Evolutionary conservation across 495 filamentous ascomycete genomes (phyloP).

Genomic region (Talaromyces borbonicus): DNA sequence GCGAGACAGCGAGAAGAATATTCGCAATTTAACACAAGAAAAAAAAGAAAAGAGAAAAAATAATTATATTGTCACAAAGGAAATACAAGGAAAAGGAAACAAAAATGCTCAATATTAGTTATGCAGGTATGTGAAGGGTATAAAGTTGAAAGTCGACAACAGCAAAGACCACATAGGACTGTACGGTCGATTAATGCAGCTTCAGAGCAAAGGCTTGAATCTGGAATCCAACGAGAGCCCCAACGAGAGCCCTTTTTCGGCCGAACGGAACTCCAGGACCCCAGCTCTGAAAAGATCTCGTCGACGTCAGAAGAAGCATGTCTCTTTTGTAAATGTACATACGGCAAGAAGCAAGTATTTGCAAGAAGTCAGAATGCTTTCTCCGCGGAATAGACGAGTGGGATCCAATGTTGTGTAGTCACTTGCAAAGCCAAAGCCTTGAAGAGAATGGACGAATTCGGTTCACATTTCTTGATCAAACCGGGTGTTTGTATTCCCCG

Average conservation of each 20-base stretch:
- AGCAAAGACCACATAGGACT: slow-evolving; percentile 17
- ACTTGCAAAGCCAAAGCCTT: background rate
- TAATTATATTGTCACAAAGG: slow-evolving; percentile 12
- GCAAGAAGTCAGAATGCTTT: too few relatives aligned
- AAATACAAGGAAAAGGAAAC: slow-evolving; percentile 7
- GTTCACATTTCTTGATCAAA: too few relatives aligned
- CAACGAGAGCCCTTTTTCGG: too few relatives aligned
- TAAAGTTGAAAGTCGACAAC: slow-evolving; percentile 17
- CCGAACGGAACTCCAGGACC: too few relatives aligned
- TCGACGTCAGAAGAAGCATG: too few relatives aligned
- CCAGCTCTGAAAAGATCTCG: too few relatives aligned
- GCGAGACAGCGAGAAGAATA: background rate
- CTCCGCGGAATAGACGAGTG: background rate
- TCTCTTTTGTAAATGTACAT: too few relatives aligned
- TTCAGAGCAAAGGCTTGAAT: too few relatives aligned
- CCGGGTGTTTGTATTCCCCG: too few relatives aligned
- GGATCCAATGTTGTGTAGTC: background rate
- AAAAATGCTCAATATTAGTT: slow-evolving; percentile 13
- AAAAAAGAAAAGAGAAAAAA: slow-evolving; percentile 6
- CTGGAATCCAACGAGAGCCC: too few relatives aligned
- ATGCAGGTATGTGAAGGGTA: slow-evolving; percentile 24
- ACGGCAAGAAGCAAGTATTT: too few relatives aligned
- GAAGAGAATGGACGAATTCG: background rate
- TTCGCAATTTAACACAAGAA: slow-evolving; percentile 6
- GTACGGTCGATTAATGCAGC: background rate